phyloP scores from a whole-genome alignment of 768 basidiomycete genomes.

The Chalciporus piperatus region DNA sequence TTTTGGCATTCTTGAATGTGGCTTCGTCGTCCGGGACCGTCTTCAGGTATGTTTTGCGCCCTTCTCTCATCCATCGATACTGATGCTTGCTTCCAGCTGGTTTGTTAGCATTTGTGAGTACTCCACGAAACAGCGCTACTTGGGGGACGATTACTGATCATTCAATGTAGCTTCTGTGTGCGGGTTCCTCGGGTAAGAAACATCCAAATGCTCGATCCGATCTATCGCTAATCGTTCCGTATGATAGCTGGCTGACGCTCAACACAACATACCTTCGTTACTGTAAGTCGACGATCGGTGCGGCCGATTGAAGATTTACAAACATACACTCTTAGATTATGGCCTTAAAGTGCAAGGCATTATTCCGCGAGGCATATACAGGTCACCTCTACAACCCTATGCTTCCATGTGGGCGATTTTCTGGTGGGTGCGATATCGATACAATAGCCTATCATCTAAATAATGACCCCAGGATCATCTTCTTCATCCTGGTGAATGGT shows the following conservation, averaged over 20 bases:
- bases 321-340: constrained; percentile 4
- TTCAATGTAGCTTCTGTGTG: constrained; percentile 45
- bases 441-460: too few species aligned
- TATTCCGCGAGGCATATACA: constrained; percentile 60
- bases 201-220: constrained; percentile 23
- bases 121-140: not conserved
- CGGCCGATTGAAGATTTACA: constrained; percentile 33
- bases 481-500: constrained; percentile 60
- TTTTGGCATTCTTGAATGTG: constrained; percentile 64
- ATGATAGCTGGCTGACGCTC: constrained; percentile 58
- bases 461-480: constrained; percentile 5
- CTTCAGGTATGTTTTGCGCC: constrained; percentile 19
- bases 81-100: constrained; percentile 44
- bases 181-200: constrained; percentile 49
- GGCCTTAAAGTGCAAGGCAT: constrained; percentile 39
- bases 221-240: constrained; percentile 52
- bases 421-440: constrained; percentile 31
- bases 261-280: constrained; percentile 73
- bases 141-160: not conserved
- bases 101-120: constrained; percentile 57
- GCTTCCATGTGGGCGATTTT: constrained; percentile 67
- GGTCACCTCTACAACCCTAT: constrained; percentile 61
- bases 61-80: constrained; percentile 15
- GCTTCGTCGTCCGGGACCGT: constrained; percentile 47
- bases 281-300: constrained; percentile 39